These are phyloP conservation scores for Taphrina deformans DNA, from an alignment of 1,139 yeast species.

Conservation along the genomic window DNA sequence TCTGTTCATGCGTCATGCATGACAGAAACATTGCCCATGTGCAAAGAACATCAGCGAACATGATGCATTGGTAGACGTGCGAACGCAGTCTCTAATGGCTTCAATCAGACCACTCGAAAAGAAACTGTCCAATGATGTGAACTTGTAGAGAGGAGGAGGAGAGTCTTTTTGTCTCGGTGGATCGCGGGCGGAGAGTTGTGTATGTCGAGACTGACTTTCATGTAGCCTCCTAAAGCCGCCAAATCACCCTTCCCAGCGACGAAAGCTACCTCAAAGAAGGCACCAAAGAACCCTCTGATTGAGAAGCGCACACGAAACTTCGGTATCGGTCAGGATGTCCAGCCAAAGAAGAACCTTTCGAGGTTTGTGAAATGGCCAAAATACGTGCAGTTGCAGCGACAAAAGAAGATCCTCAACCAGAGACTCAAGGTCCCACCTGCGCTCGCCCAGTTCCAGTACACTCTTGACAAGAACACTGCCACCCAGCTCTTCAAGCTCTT, in stretches of 20 bases:
- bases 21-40: background rate
- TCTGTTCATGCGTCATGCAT: background rate
- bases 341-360: conserved; percentile 93
- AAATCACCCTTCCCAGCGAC: conserved; percentile 66
- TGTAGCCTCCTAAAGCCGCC: conserved; percentile 32
- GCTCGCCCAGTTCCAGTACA: conserved; percentile 89
- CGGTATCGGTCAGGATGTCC: conserved; percentile 88
- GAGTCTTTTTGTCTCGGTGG: conserved; percentile 2
- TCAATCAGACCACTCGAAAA: background rate
- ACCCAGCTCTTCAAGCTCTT: conserved; percentile 92
- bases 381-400: conserved; percentile 95
- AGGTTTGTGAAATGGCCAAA: conserved; percentile 99
- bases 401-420: conserved; percentile 88
- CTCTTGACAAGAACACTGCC: conserved; percentile 97
- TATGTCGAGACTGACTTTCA: background rate
- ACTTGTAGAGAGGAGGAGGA: background rate
- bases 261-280: conserved; percentile 47
- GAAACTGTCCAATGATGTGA: conserved; percentile 17
- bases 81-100: background rate
- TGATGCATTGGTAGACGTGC: background rate
- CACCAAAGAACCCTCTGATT: conserved; percentile 66
- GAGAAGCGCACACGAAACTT: conserved; percentile 89
- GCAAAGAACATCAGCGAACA: conserved; percentile 8
- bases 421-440: conserved; percentile 99
- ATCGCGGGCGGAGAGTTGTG: background rate